Base-by-base conservation (phyloP, 345 rosid genomes). In the Fremontodendron californicum region DNA sequence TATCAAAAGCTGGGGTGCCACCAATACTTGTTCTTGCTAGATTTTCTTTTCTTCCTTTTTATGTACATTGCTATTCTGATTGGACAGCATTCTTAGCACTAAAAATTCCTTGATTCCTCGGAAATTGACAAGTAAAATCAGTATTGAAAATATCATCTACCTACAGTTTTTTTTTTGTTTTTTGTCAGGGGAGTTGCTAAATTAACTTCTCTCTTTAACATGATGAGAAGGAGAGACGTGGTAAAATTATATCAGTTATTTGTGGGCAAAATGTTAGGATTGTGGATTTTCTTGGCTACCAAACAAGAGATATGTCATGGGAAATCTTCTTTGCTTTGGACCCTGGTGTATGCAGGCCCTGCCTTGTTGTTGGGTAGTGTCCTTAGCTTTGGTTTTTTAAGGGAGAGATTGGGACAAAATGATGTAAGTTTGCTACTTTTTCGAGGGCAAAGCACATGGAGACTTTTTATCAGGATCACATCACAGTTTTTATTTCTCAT, bases 21-120 rank as follows among this genome's bases (percentile, higher is more conserved):
- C 58, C 58, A 63, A 35, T 77, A 9, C 1, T 12, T 3, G 64
- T 27, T 27, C 31, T 78, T 19, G 8, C 9, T 43, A 42, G 71
- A 74, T 1, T 21, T 55, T 54, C 48, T 49, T 60, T 12, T 4
- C 6, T 4, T 19, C 9, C n/a, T n/a, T 31, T 62, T 43, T 16
- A 58, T 71, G 64, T n/a, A 11, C 9, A 33, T 73, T 55, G 2
- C 37, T 29, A 46, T 54, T 74, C 75, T 67, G 78, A 74, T 74
- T 74, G 48, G 75, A 79, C 52, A 62, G 18, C 13, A 10, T 37
- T 51, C 45, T 72, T 78, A 11, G 55, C 72, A 25, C 71, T 65
- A 65, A 37, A 65, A 3, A 61, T 61, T 5, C 66, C 66, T 23
- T 58, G 16, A 58, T 25, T 58, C 35, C 35, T 62, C n/a, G 1